Evolutionary conservation across 129 eudicot species (phyloP).

Genomic region (Flaveria ramosissima): DNA sequence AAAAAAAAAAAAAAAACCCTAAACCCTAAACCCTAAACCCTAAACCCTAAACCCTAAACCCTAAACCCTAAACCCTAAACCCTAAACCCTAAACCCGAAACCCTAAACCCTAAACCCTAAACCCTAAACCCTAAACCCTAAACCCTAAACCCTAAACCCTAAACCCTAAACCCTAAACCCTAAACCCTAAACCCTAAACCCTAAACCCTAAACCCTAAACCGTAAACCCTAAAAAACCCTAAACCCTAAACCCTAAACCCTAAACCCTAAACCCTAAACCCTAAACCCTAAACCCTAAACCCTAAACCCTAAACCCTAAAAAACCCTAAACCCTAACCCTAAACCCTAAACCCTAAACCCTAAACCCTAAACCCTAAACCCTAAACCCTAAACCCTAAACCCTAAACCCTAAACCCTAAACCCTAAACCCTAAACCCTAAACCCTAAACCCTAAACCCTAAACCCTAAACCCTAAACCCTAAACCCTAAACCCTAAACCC

Average conservation of each 20-base stretch:
- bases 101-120: neutral
- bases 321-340: conserved; percentile 19
- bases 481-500: conserved; percentile 18
- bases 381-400: conserved; percentile 6
- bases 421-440: neutral
- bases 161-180: conserved; percentile 16
- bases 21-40: no score
- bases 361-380: conserved; percentile 19
- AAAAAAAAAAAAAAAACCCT: no score
- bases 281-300: conserved; percentile 15
- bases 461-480: conserved; percentile 22
- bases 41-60: no score
- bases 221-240: conserved; percentile 15
- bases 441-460: conserved; percentile 3
- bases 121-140: conserved; percentile 7
- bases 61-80: no score
- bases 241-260: conserved; percentile 18
- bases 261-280: conserved; percentile 18
- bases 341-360: conserved; percentile 21
- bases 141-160: conserved; percentile 5
- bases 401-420: conserved; percentile 6
- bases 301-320: conserved; percentile 6
- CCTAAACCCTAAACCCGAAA: no score
- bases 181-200: neutral
- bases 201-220: neutral